phyloP scores from a whole-genome alignment of 441 rosid genomes.

The Euphorbia celastroides region DNA sequence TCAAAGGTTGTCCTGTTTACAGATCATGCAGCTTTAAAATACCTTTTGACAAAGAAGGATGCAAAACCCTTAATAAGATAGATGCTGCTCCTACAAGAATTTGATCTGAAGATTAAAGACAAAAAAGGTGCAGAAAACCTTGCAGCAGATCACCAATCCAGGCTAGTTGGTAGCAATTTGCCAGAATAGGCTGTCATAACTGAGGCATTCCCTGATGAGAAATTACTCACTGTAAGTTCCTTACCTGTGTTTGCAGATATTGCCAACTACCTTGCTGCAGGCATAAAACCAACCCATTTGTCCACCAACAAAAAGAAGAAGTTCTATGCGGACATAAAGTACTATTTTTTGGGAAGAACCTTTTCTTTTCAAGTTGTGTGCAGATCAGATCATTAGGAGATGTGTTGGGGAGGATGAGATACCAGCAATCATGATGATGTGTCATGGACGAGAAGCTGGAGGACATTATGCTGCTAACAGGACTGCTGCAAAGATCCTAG shows the following conservation, averaged over 20 bases:
- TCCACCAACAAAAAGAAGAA: not conserved
- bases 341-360: not conserved
- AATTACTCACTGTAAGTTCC: no score
- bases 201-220: not conserved
- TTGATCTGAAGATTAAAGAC: not conserved
- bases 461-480: not conserved
- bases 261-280: not conserved
- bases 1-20: not conserved
- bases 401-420: not conserved
- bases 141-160: not conserved
- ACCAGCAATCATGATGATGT: not conserved
- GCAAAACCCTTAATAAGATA: not conserved
- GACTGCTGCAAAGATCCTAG: not conserved
- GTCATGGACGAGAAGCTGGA: not conserved
- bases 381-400: not conserved
- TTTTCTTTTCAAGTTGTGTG: not conserved
- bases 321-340: not conserved
- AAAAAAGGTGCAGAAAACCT: not conserved
- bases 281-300: not conserved
- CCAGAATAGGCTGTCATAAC: not conserved
- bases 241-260: no score
- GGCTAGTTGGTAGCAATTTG: not conserved
- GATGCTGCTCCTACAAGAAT: not conserved
- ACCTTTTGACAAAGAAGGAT: not conserved
- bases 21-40: not conserved